Base-by-base conservation (phyloP, 2,329 filamentous ascomycete genomes). In the Aureobasidium uvarum region DNA sequence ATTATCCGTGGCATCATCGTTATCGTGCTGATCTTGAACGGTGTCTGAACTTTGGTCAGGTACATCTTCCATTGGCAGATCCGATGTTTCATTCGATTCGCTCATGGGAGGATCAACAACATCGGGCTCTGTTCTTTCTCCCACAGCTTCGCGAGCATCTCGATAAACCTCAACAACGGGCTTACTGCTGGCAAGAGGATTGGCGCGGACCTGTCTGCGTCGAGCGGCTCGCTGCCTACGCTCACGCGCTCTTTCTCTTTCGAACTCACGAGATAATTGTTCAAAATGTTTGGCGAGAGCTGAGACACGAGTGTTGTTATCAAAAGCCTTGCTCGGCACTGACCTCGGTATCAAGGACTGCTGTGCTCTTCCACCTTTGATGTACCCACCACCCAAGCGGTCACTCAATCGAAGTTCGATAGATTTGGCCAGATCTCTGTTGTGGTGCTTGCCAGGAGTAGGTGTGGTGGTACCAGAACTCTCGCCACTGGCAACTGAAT, bases 271-370 rank as follows among this genome's bases (percentile, higher is more conserved):
- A 71, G 92, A 97, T 65, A 99, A 83, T 75, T 98, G 93, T 76
- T 99, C 96, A 74, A 99, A 98, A 75, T 98, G 95, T 71, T 91
- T 91, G 20, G 95, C 92, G 58, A 99, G 82, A n/a, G 89, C 92
- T 10, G 92, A 96, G 2, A 99, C 95, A 71, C 90, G 91, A 3
- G 90, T 86, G 8, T 66, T 67, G 20, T 64, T 64, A 28, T 68
- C 67, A 62, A 88, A 84, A 70, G 84, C 87, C 73, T 88, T 90
- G 58, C 75, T 73, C 59, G 89, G 87, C 33, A 96, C 86, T 31
- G 95, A 95, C 38, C 95, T 87, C 33, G 93, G 93, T 67, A 99
- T 98, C 48, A 94, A 84, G 1, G 95, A 98, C 39, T 83, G 81
- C 4, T 79, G 74, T 4, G 79, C 72, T 67, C 84, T 84, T 41